phyloP scores from a whole-genome alignment of 441 rosid species.

The Adansonia madagascariensis region DNA sequence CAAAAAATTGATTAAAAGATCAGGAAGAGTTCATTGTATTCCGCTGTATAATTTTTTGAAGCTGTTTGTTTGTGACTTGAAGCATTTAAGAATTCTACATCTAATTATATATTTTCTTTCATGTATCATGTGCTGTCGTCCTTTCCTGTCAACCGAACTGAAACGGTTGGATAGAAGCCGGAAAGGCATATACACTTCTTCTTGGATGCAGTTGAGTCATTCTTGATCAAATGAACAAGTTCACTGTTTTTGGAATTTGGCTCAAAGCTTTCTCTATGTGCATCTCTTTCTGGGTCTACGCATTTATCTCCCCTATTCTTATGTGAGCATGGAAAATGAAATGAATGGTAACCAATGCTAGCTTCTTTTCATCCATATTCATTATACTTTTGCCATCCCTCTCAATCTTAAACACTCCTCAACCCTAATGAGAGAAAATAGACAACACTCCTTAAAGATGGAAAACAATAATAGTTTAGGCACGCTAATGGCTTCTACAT shows the following conservation, averaged over 20 bases:
- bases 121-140: not conserved
- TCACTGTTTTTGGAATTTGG: not conserved
- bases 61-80: not conserved
- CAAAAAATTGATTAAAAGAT: conserved; percentile 1
- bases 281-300: not conserved
- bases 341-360: not conserved
- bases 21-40: not conserved
- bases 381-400: not conserved
- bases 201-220: not conserved
- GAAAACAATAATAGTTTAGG: not conserved
- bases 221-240: not conserved
- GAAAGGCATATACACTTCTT: not conserved
- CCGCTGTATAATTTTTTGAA: not conserved
- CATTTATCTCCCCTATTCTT: not conserved
- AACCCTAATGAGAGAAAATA: conserved; percentile 7
- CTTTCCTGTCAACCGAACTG: not conserved
- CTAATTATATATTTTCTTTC: not conserved
- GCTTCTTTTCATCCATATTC: not conserved
- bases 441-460: not conserved
- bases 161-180: not conserved
- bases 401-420: not conserved
- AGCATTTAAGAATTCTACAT: no score
- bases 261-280: not conserved
- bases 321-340: not conserved
- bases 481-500: not conserved